Conservation (phyloP, 441 rosid species). For the Croton laevigatus region DNA sequence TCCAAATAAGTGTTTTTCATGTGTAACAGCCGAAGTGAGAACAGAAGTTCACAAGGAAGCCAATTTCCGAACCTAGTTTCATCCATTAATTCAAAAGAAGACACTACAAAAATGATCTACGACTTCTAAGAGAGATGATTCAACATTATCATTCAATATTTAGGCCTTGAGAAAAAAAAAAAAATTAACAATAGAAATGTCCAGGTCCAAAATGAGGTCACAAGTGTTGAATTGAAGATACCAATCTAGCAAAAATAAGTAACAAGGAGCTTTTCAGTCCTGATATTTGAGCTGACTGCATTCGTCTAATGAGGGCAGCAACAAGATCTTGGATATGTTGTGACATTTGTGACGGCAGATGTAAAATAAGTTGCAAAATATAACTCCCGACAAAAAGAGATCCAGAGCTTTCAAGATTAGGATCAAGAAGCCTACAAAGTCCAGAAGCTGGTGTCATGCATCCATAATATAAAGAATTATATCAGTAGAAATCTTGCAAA, state of each 20-base stretch:
- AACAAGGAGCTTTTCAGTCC: slow-evolving; percentile 80
- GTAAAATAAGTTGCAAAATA: slow-evolving; percentile 89
- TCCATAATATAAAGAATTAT: neutral
- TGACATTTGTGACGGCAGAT: slow-evolving; percentile 85
- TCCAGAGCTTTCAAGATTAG: slow-evolving; percentile 88
- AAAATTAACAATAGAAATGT: neutral
- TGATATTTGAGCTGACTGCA: slow-evolving; percentile 79
- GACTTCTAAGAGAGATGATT: neutral
- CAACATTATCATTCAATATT: neutral
- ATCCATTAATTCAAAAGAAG: neutral
- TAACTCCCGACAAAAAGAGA: slow-evolving; percentile 92
- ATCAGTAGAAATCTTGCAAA: neutral
- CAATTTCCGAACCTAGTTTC: neutral
- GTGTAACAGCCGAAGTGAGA: neutral
- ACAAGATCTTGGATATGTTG: slow-evolving; percentile 71
- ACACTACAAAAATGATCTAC: neutral
- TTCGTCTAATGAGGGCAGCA: slow-evolving; percentile 81
- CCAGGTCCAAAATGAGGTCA: slow-evolving; percentile 8
- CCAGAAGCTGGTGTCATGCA: slow-evolving; percentile 24
- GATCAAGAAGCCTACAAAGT: slow-evolving; percentile 81
- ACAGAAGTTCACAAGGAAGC: too few species aligned
- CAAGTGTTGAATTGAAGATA: slow-evolving; percentile 25
- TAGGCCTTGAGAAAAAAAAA: neutral
- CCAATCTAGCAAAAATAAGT: slow-evolving; percentile 92
- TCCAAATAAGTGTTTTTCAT: neutral